These are phyloP conservation scores for Picea sitchensis DNA, from an alignment of 75 land plant species.

Conservation along the genomic window DNA sequence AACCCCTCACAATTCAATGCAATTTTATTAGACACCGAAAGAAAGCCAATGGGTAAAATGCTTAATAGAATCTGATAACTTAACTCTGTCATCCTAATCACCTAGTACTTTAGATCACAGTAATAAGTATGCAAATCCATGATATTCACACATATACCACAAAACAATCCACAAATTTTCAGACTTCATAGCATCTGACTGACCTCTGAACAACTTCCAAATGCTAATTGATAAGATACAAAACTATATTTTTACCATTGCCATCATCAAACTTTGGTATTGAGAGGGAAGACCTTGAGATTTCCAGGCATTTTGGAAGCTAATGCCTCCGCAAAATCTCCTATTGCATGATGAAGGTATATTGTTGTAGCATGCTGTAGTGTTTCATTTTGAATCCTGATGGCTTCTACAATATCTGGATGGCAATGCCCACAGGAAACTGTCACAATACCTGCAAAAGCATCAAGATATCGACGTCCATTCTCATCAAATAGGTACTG, in stretches of 20 bases:
- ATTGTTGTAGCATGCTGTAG: conserved; percentile 96
- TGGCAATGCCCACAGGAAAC: conserved; percentile 98
- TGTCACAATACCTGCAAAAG: conserved; percentile 95
- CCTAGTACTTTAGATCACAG: background rate
- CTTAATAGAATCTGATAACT: no score
- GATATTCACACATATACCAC: background rate
- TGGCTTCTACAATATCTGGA: conserved; percentile 79
- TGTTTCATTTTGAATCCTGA: conserved; percentile 67
- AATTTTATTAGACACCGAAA: background rate
- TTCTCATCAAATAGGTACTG: conserved; percentile 91
- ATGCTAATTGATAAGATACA: conserved; percentile 2
- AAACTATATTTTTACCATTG: background rate
- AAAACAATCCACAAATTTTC: background rate
- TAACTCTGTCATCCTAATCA: no score
- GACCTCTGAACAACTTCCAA: background rate
- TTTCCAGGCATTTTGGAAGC: conserved; percentile 96
- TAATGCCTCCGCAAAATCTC: conserved; percentile 90
- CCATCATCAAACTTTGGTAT: background rate
- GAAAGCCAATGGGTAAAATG: no score
- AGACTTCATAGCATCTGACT: background rate
- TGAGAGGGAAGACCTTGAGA: conserved; percentile 55
- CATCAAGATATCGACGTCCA: conserved; percentile 88
- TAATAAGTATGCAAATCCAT: background rate
- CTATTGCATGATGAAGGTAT: conserved; percentile 91
- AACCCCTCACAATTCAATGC: background rate